These are phyloP conservation scores for Claviceps quebecensis DNA, from an alignment of 2,329 filamentous ascomycete genomes.

Conservation along the genomic window DNA sequence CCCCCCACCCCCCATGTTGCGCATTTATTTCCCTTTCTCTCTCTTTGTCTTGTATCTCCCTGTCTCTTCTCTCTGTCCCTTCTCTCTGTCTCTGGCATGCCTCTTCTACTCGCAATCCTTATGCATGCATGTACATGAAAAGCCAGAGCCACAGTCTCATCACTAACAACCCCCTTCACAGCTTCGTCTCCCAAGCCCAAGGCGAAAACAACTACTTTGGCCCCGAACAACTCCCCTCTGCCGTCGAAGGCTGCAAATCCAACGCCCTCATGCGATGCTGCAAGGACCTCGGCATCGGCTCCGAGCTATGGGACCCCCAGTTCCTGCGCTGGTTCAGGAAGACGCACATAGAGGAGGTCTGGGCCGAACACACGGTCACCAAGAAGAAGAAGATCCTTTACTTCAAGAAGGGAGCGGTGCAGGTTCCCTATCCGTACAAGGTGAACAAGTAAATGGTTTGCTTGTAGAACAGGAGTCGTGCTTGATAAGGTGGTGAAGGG, in stretches of 20 bases:
- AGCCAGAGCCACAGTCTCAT: too few relatives aligned
- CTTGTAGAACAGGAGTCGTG: too few relatives aligned
- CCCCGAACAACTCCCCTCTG: slow-evolving; percentile 79
- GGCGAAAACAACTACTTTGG: slow-evolving; percentile 92
- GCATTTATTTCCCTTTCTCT: neutral
- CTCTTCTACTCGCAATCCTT: neutral
- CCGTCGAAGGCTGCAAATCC: slow-evolving; percentile 92
- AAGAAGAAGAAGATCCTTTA: slow-evolving; percentile 88
- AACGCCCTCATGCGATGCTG: slow-evolving; percentile 97
- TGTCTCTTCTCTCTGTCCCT: neutral
- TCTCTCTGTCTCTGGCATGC: neutral
- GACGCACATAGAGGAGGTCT: slow-evolving; percentile 60
- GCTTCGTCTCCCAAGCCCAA: slow-evolving; percentile 80
- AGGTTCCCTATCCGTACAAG: slow-evolving; percentile 50
- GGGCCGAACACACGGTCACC: slow-evolving; percentile 74
- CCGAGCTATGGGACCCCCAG: slow-evolving; percentile 89
- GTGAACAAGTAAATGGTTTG: slow-evolving; percentile 8
- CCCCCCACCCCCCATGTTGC: too few relatives aligned
- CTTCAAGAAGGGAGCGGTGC: slow-evolving; percentile 64
- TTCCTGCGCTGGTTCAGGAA: slow-evolving; percentile 77
- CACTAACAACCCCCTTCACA: slow-evolving; percentile 21
- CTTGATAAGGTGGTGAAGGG: too few relatives aligned
- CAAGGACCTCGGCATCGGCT: slow-evolving; percentile 90
- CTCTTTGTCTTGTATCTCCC: neutral
- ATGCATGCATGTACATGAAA: neutral